phyloP scores from a whole-genome alignment of 305 asterid genomes.

The Fraxinus angustifolia region DNA sequence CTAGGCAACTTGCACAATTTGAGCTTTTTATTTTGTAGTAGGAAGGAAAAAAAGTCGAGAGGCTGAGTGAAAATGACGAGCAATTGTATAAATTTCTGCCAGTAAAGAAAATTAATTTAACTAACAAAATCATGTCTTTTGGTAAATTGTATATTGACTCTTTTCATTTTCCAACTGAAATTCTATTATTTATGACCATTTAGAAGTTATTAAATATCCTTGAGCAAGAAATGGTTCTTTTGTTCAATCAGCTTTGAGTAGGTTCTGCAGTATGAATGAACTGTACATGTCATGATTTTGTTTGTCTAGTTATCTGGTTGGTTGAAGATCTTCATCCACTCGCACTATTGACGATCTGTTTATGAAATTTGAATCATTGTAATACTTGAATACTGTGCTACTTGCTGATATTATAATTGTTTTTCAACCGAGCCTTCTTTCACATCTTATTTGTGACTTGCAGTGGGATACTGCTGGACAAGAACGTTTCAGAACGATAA shows the following conservation, averaged over 20 bases:
- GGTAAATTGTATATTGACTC: neutral
- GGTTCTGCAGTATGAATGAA: neutral
- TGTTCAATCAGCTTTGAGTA: neutral
- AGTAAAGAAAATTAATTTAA: neutral
- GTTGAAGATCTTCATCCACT: neutral
- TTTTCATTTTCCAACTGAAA: neutral
- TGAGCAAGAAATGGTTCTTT: neutral
- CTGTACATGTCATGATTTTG: neutral
- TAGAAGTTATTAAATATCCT: neutral
- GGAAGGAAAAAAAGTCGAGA: neutral
- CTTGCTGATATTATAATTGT: neutral
- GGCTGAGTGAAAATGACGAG: neutral
- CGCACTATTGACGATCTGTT: neutral
- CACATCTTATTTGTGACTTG: constrained; percentile 12
- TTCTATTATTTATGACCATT: neutral
- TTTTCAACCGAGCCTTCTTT: neutral
- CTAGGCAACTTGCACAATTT: neutral
- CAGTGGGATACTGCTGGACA: constrained; percentile 98
- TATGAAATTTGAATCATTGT: neutral
- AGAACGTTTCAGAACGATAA: constrained; percentile 90
- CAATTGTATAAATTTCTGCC: neutral
- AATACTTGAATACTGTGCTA: neutral
- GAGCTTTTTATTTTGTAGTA: neutral
- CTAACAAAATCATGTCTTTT: neutral
- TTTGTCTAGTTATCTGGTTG: neutral